These are phyloP conservation scores for Agaricus subrufescens DNA, from an alignment of 768 basidiomycete genomes.

Conservation along the genomic window DNA sequence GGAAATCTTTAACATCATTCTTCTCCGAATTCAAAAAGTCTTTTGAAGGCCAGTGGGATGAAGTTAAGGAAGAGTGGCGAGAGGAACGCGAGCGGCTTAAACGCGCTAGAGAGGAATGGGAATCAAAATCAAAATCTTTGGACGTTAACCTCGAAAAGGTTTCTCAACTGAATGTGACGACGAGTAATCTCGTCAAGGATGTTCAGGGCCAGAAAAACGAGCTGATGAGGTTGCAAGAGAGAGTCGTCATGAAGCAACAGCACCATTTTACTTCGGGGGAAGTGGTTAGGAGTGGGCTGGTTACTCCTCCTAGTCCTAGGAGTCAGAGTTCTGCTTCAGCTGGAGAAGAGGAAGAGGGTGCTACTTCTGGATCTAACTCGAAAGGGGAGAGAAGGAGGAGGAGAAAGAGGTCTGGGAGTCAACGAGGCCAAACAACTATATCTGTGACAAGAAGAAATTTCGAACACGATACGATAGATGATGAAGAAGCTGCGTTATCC, in stretches of 20 bases:
- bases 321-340: constrained; percentile 63
- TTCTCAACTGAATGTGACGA: constrained; percentile 27
- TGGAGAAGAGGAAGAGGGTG: constrained; percentile 6
- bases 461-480: constrained; percentile 14
- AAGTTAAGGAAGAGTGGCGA: constrained; percentile 78
- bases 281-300: constrained; percentile 44
- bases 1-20: constrained; percentile 41
- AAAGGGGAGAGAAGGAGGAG: constrained; percentile 34
- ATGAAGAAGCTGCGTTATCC: constrained; percentile 12
- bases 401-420: constrained; percentile 28
- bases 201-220: constrained; percentile 18
- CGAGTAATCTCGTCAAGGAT: constrained; percentile 15
- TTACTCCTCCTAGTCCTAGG: constrained; percentile 74
- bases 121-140: constrained; percentile 48
- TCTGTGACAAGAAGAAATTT: constrained; percentile 18
- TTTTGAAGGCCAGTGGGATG: constrained; percentile 77
- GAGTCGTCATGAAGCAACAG: not conserved
- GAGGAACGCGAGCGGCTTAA: constrained; percentile 73
- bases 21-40: constrained; percentile 70
- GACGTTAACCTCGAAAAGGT: constrained; percentile 50
- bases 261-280: constrained; percentile 24
- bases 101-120: constrained; percentile 79
- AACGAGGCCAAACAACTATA: constrained; percentile 13
- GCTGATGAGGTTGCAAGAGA: constrained; percentile 13
- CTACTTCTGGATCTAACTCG: too few species aligned